A percentile compares a stretch with the other conserved stretches of the same genome.
phyloP scores from a whole-genome alignment of 371 early-diverging fungal genomes.

The Mucor plumbeus region DNA sequence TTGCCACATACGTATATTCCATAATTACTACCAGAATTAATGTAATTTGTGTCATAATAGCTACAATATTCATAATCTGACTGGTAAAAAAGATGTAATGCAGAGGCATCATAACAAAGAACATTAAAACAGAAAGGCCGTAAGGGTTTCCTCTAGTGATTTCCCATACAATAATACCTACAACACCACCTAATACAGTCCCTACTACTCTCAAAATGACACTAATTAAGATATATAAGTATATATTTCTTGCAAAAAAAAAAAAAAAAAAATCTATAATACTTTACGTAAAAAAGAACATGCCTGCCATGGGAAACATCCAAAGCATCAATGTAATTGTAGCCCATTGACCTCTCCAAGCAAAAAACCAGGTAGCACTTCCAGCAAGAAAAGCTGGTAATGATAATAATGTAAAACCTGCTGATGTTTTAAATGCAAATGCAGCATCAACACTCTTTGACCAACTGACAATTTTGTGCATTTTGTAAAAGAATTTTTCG shows the following conservation, averaged over 20 bases:
- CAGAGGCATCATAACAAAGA: constrained; percentile 28
- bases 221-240: constrained; percentile 10
- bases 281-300: constrained; percentile 42
- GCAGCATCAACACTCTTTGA: constrained; percentile 26
- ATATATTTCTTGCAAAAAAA: not conserved
- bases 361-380: constrained; percentile 41
- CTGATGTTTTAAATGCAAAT: constrained; percentile 46
- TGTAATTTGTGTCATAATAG: constrained; percentile 40
- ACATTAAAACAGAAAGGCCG: constrained; percentile 38
- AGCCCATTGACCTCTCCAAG: constrained; percentile 54
- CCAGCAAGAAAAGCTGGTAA: constrained; percentile 40
- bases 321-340: constrained; percentile 47
- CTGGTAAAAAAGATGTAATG: constrained; percentile 41
- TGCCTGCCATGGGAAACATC: constrained; percentile 46
- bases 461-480: constrained; percentile 34
- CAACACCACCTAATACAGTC: constrained; percentile 40
- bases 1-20: constrained; percentile 33
- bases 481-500: constrained; percentile 30
- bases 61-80: constrained; percentile 26
- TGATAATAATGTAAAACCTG: constrained; percentile 39
- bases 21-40: constrained; percentile 27
- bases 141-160: constrained; percentile 47
- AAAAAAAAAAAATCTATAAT: not conserved
- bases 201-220: constrained; percentile 39
- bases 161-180: constrained; percentile 52